These are phyloP conservation scores for Mycena filopes DNA, from an alignment of 768 basidiomycete genomes.

Conservation along the genomic window DNA sequence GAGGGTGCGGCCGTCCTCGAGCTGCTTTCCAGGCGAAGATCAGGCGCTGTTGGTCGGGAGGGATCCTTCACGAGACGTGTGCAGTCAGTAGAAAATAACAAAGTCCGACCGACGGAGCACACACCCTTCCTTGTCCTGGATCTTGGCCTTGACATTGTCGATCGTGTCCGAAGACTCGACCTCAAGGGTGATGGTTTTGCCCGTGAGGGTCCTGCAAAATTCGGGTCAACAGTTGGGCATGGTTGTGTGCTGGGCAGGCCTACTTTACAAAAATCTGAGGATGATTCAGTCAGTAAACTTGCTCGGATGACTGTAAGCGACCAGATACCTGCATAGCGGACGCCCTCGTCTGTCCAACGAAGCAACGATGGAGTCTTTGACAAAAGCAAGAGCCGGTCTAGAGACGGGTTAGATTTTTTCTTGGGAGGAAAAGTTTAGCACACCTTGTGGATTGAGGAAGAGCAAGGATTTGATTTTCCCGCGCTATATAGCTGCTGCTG, in stretches of 20 bases:
- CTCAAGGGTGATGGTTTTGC: conserved; percentile 98
- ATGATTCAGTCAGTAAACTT: too few species aligned
- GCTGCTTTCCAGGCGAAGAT: conserved; percentile 99
- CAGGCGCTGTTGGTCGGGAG: conserved; percentile 95
- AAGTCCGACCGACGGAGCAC: conserved; percentile 39
- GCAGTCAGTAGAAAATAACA: conserved; percentile 18
- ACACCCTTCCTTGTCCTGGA: conserved; percentile 97
- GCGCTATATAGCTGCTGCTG: conserved; percentile 48
- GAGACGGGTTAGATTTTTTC: too few species aligned
- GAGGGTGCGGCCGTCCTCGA: conserved; percentile 98
- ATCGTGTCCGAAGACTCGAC: conserved; percentile 97
- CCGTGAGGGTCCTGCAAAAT: conserved; percentile 80
- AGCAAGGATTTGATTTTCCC: conserved; percentile 9
- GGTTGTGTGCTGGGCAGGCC: too few species aligned
- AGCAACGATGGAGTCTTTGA: conserved; percentile 92
- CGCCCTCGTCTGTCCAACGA: conserved; percentile 92
- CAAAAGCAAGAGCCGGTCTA: conserved; percentile 73
- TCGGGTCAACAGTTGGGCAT: too few species aligned
- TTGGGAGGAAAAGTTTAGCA: too few species aligned
- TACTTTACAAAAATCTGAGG: conserved; percentile 99
- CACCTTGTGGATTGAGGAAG: conserved; percentile 30
- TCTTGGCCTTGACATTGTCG: conserved; percentile 98
- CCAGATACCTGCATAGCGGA: too few species aligned
- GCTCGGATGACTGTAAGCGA: too few species aligned
- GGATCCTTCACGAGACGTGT: conserved; percentile 69